Percentiles rank a stretch among this genome's conserved stretches.
Conservation (phyloP, 2,329 filamentous ascomycete genomes). For the Cucurbitaria berberidis region DNA sequence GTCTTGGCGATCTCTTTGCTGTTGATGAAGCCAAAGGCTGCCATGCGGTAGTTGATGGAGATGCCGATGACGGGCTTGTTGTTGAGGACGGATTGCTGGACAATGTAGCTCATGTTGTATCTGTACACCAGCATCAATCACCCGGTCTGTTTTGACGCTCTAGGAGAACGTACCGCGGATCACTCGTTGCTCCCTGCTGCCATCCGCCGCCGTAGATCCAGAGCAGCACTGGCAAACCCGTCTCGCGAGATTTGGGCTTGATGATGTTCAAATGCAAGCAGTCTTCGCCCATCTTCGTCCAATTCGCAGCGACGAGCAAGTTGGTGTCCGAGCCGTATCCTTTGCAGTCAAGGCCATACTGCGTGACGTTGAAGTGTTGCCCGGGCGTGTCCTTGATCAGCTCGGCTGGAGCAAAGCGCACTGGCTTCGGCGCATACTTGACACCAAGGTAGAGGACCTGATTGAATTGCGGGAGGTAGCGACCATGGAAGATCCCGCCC, state of each 20-base stretch:
- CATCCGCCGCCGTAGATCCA: slow-evolving; percentile 46
- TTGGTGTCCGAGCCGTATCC: slow-evolving; percentile 38
- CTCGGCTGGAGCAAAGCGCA: slow-evolving; percentile 32
- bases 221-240: slow-evolving; percentile 32
- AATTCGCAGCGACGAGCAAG: slow-evolving; percentile 26
- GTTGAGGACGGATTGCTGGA: slow-evolving; percentile 38
- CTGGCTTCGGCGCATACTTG: slow-evolving; percentile 38
- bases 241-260: slow-evolving; percentile 27
- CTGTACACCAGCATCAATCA: slow-evolving; percentile 11
- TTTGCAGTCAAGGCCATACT: slow-evolving; percentile 36
- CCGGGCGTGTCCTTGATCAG: slow-evolving; percentile 19
- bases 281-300: slow-evolving; percentile 47
- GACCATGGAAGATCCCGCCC: slow-evolving; percentile 36
- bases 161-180: slow-evolving; percentile 29
- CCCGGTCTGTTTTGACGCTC: accelerated
- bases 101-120: slow-evolving; percentile 42
- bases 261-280: slow-evolving; percentile 53
- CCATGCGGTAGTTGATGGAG: slow-evolving; percentile 57
- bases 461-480: slow-evolving; percentile 33
- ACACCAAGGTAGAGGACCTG: slow-evolving; percentile 42
- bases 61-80: slow-evolving; percentile 41
- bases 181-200: slow-evolving; percentile 41
- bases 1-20: slow-evolving; percentile 48
- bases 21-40: slow-evolving; percentile 58
- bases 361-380: slow-evolving; percentile 22